Base-by-base conservation (phyloP, 768 basidiomycete genomes). In the Phylloporus rhodoxanthus region DNA sequence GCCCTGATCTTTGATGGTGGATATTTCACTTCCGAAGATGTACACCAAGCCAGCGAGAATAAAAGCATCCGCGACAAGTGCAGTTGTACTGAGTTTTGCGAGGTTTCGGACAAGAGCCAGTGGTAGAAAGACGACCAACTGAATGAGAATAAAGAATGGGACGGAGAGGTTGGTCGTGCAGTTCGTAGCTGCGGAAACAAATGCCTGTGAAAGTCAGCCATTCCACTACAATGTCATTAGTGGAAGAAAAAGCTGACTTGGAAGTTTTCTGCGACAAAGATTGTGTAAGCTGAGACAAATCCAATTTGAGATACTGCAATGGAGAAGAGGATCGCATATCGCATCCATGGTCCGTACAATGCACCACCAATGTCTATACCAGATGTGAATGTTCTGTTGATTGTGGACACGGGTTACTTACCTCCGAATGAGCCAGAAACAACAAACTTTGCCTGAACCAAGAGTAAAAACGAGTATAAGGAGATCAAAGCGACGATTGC, bases 371-470 rank as follows among this genome's bases (percentile, higher is more conserved):
- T 93, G 62, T 98, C 96, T 91, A 48, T 10, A 17, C 15, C 6
- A 28, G 6, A 42, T 29, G 47, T 55, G 34, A 51, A 41, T 30
- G 15, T 28, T 14, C 34, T 30, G 36, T 43, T 14, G 21, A 44
- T 42, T 57, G 29, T 4, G 3, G 4, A 47, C 30, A 20, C 17
- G 34, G 17, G n/a, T 13, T 19, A 65, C 76, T 43, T 52, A 90
- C 91, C 91, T 68, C 95, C 95, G 59, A 95, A 98, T 62, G 87
- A 90, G 11, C 94, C 95, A 6, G 86, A 84, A 14, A 97, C 88
- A 42, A 84, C 84, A 45, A 90, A 82, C 54, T 96, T 92, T 37
- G 92, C 83, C 66, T 85, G 75, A 34, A 95, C 82, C 45, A 99
- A 79, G 0, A 98, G 79, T 23, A 99, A 70, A 79, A 98, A 99